A percentile compares a stretch with the other conserved stretches of the same genome.
Evolutionary conservation across 2,329 filamentous ascomycete species (phyloP).

Genomic region (Cladophialophora immunda): DNA sequence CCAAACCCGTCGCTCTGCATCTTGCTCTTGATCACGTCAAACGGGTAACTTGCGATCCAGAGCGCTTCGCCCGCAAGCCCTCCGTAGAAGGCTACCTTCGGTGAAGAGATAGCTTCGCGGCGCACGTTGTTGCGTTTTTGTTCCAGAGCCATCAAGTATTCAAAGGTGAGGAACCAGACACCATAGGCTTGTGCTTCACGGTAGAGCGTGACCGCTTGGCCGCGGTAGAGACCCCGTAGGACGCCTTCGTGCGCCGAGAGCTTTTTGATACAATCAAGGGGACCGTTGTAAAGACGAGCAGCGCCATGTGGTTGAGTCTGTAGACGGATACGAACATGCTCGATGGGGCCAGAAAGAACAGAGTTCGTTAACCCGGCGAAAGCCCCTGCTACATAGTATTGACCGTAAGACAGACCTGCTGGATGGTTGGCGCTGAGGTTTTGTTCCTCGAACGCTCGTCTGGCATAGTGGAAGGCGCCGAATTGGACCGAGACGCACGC

Average conservation of each 20-base stretch:
- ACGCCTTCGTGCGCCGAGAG: slow-evolving; percentile 75
- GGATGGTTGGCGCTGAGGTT: slow-evolving; percentile 58
- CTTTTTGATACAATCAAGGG: slow-evolving; percentile 89
- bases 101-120: slow-evolving; percentile 78
- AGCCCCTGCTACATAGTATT: slow-evolving; percentile 91
- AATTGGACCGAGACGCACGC: slow-evolving; percentile 98
- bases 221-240: slow-evolving; percentile 81
- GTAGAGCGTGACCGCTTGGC: slow-evolving; percentile 82
- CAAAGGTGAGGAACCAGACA: slow-evolving; percentile 92
- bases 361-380: slow-evolving; percentile 94
- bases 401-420: slow-evolving; percentile 73
- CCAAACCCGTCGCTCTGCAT: slow-evolving; percentile 98
- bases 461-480: slow-evolving; percentile 92
- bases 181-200: slow-evolving; percentile 96
- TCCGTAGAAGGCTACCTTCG: slow-evolving; percentile 91
- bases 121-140: slow-evolving; percentile 77
- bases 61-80: slow-evolving; percentile 92
- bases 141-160: slow-evolving; percentile 94
- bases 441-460: slow-evolving; percentile 80
- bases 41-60: slow-evolving; percentile 92
- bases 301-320: slow-evolving; percentile 92
- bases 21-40: slow-evolving; percentile 98
- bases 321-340: slow-evolving; percentile 94
- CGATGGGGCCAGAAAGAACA: slow-evolving; percentile 87
- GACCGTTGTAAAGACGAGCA: slow-evolving; percentile 79